Conservation (phyloP, 345 rosid genomes). For the Nephelium lappaceum region DNA sequence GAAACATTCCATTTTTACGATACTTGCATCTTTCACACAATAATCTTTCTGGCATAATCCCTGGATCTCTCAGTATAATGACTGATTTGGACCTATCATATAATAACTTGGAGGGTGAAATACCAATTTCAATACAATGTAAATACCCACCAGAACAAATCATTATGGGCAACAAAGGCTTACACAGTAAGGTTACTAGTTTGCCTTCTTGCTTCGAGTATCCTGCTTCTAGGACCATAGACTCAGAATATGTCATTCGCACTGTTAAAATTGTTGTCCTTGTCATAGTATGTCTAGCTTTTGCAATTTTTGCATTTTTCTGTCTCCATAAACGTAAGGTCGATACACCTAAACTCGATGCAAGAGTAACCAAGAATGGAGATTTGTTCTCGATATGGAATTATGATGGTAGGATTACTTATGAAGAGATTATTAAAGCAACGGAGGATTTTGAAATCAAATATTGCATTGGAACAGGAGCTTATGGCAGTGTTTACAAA, state of each 20-base stretch:
- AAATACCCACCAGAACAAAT: background rate
- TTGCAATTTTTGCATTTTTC: background rate
- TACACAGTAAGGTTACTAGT: background rate
- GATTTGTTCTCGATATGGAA: conserved; percentile 15
- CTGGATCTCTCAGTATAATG: background rate
- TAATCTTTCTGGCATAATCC: background rate
- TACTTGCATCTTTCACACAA: background rate
- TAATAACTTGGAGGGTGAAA: background rate
- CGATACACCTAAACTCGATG: background rate
- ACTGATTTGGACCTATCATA: too few relatives aligned
- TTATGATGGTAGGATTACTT: too few relatives aligned
- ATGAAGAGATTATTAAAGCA: too few relatives aligned
- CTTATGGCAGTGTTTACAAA: too few relatives aligned
- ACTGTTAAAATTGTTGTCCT: background rate
- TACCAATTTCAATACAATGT: background rate
- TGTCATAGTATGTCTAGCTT: background rate
- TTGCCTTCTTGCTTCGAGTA: background rate
- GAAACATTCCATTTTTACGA: background rate
- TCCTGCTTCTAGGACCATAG: too few relatives aligned
- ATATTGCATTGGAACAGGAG: too few relatives aligned
- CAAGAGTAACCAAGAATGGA: background rate
- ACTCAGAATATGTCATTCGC: background rate
- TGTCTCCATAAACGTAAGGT: background rate
- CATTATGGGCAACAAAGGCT: background rate
- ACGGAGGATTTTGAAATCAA: too few relatives aligned